Conservation (phyloP, 2,329 filamentous ascomycete species). For the Davidsoniella australis region DNA sequence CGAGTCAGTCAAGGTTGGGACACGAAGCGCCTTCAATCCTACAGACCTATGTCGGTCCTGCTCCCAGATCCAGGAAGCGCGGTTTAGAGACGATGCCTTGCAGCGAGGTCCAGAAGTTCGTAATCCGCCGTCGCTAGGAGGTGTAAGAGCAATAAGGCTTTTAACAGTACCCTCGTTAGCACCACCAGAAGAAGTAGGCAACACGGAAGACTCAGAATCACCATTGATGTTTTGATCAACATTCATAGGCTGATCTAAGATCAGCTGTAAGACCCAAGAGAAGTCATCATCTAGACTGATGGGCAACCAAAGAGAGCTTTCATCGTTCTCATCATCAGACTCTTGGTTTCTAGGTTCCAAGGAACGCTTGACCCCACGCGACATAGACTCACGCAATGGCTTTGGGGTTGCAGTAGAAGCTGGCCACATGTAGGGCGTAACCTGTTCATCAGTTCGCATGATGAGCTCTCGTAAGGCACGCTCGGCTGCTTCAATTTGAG, state of each 20-base stretch:
- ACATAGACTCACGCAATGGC: no score
- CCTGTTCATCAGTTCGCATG: no score
- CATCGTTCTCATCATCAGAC: no score
- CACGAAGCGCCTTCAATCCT: not conserved
- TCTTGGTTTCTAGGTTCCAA: no score
- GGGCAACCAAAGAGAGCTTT: not conserved
- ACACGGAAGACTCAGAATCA: not conserved
- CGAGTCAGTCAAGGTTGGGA: conserved; percentile 1
- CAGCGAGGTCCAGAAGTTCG: conserved; percentile 1
- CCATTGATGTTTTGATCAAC: not conserved
- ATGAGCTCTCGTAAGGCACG: no score
- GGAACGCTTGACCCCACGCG: no score
- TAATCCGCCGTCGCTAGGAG: conserved; percentile 1
- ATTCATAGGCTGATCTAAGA: not conserved
- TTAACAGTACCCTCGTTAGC: not conserved
- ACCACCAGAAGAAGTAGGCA: not conserved
- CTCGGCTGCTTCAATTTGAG: no score
- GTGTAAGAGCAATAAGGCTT: not conserved
- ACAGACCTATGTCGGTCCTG: not conserved
- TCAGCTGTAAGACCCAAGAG: conserved; percentile 2
- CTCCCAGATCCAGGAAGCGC: conserved; percentile 1
- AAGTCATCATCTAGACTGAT: not conserved
- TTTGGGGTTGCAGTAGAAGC: no score
- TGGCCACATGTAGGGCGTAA: no score
- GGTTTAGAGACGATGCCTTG: not conserved